Evolutionary conservation across 345 rosid species (phyloP), one percentile per base, ranked within the genome.

Genomic region (Xanthoceras sorbifolium): DNA sequence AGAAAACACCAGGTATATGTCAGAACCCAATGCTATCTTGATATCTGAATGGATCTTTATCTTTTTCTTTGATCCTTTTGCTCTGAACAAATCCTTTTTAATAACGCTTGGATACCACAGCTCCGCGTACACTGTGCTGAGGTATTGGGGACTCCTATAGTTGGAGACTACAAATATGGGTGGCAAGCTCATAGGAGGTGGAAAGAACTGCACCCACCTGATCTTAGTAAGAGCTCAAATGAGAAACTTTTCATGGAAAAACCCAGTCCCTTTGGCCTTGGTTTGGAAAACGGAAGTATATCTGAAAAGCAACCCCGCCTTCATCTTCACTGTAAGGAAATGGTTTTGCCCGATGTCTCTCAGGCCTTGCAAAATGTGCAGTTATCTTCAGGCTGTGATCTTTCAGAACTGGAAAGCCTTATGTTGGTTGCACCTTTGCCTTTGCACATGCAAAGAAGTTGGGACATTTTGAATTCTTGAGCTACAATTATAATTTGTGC

Each of bases 81-180:
- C 78, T 42, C 76, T 67, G 11, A 12, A 15, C 15, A 25, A 61
- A 71, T 72, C 66, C 54, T 69, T 40, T 61, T 23, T 40, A 52
- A 67, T 52, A 65, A 62, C 68, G 12, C 81, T 55, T n/a, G 20
- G 55, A 46, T 75, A 76, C 79, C 26, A 61, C 87, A 96, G 98
- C 90, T 96, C 29, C 94, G 98, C 18, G 99, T 96, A 75, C 99
- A 96, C 80, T 93, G 99, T 79, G 98, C 98, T 34, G 97, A 93
- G 78, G 92, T 90, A 60, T 75, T 94, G 77, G 94, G 97, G 69
- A 93, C 99, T 50, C 98, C 99, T 4, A 90, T 96, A 79, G 90
- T 96, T 4, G 99, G 99, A 68, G 98, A 93, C 82, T 93, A 80
- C 69, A 96, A 96, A 78, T 96, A 96, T 17, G 98, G 93, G 8